Percentiles rank a stretch among this genome's conserved stretches.
phyloP scores from a whole-genome alignment of 2,329 filamentous ascomycete species.

The Seiridium cupressi region DNA sequence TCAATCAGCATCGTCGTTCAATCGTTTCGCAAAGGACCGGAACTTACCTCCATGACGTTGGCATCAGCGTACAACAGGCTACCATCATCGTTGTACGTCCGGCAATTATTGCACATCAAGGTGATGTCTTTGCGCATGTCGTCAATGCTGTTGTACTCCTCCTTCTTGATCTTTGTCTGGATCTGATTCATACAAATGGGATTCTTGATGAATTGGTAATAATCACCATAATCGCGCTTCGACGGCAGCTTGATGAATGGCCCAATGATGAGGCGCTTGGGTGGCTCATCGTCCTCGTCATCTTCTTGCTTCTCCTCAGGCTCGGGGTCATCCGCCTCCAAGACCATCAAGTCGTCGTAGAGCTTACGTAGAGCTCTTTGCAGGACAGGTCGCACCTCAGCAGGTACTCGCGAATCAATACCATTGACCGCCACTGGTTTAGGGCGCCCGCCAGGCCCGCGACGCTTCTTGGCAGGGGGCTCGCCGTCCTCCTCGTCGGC shows the following conservation, averaged over 20 bases:
- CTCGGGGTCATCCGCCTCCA: constrained; percentile 75
- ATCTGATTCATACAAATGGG: constrained; percentile 98
- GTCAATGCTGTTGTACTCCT: constrained; percentile 80
- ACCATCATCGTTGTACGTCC: constrained; percentile 94
- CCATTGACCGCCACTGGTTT: constrained; percentile 51
- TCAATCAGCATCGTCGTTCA: constrained; percentile 28
- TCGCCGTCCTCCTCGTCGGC: constrained; percentile 76
- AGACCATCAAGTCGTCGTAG: constrained; percentile 76
- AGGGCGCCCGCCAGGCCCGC: constrained; percentile 66
- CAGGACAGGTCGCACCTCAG: constrained; percentile 71
- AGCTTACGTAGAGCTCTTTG: constrained; percentile 76
- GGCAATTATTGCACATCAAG: constrained; percentile 84
- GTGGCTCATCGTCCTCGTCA: constrained; percentile 55
- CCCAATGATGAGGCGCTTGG: constrained; percentile 81
- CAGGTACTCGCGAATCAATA: constrained; percentile 49
- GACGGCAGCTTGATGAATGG: constrained; percentile 91
- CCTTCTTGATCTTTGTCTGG: constrained; percentile 90
- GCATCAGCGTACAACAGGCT: constrained; percentile 92
- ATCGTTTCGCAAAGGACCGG: not conserved
- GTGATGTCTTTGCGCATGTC: constrained; percentile 82
- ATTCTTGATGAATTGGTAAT: constrained; percentile 88
- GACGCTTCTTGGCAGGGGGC: constrained; percentile 75
- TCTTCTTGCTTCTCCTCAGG: constrained; percentile 48
- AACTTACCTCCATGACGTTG: constrained; percentile 81
- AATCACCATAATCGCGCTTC: constrained; percentile 88